Conservation (phyloP, 2,329 filamentous ascomycete genomes). For the Penicillium freii region DNA sequence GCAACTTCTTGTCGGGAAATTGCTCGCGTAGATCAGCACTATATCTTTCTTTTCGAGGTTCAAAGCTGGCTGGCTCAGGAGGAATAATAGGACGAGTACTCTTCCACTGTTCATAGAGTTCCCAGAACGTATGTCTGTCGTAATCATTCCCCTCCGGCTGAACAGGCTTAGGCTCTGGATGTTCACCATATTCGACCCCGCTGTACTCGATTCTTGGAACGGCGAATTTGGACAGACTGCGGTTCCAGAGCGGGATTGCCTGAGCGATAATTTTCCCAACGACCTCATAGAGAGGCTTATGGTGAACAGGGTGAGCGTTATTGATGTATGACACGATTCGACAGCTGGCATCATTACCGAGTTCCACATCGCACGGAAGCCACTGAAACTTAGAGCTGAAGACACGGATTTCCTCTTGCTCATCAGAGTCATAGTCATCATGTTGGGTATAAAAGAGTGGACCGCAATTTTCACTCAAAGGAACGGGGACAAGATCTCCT, state of each 20-base stretch:
- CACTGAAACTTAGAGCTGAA: conserved; percentile 46
- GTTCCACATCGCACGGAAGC: conserved; percentile 44
- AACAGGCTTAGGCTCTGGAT: conserved; percentile 4
- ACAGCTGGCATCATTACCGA: conserved; percentile 14
- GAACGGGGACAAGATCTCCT: conserved; percentile 11
- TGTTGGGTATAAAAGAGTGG: not conserved
- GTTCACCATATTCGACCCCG: conserved; percentile 7
- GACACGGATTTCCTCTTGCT: not conserved
- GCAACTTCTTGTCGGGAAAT: conserved; percentile 37
- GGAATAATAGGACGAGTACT: not conserved
- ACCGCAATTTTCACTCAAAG: not conserved
- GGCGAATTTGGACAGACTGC: conserved; percentile 17
- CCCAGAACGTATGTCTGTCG: not conserved
- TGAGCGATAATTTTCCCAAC: conserved; percentile 40
- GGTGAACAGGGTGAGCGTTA: conserved; percentile 35
- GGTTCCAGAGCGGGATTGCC: conserved; percentile 50
- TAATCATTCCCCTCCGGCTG: not conserved
- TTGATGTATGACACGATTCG: conserved; percentile 3
- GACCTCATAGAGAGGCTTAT: conserved; percentile 36
- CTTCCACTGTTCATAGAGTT: not conserved
- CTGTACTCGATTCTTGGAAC: conserved; percentile 13
- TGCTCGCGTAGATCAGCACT: conserved; percentile 22
- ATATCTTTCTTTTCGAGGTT: not conserved
- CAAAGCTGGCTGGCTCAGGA: not conserved
- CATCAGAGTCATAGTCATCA: not conserved